Percentiles rank a stretch among this genome's conserved stretches.
These are phyloP conservation scores for Trypanosoma boissoni DNA, from an alignment of 208 protist species.

Conservation along the genomic window DNA sequence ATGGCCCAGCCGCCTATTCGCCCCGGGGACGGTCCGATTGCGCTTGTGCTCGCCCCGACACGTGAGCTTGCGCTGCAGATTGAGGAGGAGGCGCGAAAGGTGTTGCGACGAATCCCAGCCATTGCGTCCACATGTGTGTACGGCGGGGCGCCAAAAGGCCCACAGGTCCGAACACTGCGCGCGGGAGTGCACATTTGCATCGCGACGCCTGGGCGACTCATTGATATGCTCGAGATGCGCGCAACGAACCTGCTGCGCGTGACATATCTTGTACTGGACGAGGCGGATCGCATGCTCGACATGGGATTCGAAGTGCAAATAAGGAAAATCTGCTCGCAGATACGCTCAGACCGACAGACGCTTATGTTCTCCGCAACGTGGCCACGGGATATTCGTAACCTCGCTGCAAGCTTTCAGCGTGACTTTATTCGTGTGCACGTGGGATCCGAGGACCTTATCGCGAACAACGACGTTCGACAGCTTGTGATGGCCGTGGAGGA, in stretches of 20 bases:
- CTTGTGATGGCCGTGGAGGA: constrained; percentile 68
- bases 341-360: constrained; percentile 95
- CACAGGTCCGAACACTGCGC: constrained; percentile 69
- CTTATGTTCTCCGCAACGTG: constrained; percentile 98
- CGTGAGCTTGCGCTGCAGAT: constrained; percentile 92
- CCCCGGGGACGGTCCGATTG: constrained; percentile 87
- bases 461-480: constrained; percentile 82
- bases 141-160: constrained; percentile 75
- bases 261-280: constrained; percentile 98
- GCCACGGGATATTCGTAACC: constrained; percentile 79
- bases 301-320: constrained; percentile 99
- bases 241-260: constrained; percentile 95
- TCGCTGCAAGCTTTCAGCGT: constrained; percentile 88
- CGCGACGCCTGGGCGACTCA: constrained; percentile 96
- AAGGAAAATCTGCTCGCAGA: constrained; percentile 91
- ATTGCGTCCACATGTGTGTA: constrained; percentile 80
- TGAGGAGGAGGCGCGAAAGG: constrained; percentile 81
- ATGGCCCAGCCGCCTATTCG: constrained; percentile 82
- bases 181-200: constrained; percentile 86
- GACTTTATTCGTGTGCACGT: constrained; percentile 92
- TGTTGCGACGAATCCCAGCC: constrained; percentile 53
- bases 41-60: constrained; percentile 86
- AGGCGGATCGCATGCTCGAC: constrained; percentile 98
- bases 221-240: constrained; percentile 94
- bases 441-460: constrained; percentile 85